Conservation (phyloP, 345 rosid species). For the Erucastrum elatum region DNA sequence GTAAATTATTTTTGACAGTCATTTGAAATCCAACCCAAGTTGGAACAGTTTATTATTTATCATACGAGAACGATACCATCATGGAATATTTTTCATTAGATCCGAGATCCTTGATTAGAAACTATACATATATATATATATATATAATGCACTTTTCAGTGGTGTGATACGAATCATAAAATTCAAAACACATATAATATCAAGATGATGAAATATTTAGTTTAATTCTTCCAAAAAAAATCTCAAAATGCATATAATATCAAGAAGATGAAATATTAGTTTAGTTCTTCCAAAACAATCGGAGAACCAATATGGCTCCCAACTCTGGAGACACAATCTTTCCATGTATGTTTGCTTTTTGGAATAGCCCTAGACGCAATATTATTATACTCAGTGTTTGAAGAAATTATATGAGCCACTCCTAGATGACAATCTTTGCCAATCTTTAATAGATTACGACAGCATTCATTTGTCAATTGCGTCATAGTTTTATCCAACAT, state of each 20-base stretch:
- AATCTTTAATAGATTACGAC: not conserved
- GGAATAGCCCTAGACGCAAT: not conserved
- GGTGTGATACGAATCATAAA: not conserved
- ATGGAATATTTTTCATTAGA: no score
- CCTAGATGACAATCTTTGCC: not conserved
- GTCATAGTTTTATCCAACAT: not conserved
- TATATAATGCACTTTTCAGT: not conserved
- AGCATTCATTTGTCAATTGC: not conserved
- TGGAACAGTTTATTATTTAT: no score
- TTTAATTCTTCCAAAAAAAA: no score
- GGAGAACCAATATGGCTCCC: not conserved
- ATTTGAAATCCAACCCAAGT: no score
- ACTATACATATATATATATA: no score
- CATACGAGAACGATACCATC: no score
- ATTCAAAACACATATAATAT: not conserved
- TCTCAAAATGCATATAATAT: not conserved
- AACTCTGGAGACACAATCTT: not conserved
- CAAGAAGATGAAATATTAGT: not conserved
- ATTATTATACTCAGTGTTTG: no score
- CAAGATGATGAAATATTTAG: no score
- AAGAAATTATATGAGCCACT: not conserved
- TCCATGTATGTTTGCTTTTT: not conserved
- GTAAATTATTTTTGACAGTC: no score
- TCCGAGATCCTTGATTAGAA: no score
- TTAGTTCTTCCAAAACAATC: not conserved